phyloP scores from a whole-genome alignment of 345 rosid genomes.

The Lepidium didymum region DNA sequence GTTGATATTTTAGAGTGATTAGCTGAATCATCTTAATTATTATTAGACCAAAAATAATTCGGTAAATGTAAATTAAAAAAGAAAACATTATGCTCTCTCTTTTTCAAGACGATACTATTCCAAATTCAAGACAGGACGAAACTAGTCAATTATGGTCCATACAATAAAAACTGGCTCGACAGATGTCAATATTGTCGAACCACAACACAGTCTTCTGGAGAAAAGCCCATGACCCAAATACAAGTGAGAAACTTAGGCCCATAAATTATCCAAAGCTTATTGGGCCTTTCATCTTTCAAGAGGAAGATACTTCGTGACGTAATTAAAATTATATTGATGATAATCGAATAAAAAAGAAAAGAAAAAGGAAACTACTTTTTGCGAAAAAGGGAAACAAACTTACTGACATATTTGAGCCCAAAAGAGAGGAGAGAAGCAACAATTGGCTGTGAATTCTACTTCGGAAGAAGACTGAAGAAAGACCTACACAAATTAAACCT shows the following conservation, averaged over 20 bases:
- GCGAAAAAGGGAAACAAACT: not conserved
- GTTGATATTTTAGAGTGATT: too few species aligned
- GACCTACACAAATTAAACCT: not conserved
- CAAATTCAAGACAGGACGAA: too few species aligned
- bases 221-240: not conserved
- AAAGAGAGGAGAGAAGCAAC: not conserved
- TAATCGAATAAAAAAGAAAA: not conserved
- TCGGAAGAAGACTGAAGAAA: not conserved
- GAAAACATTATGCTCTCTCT: not conserved
- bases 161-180: too few species aligned
- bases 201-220: too few species aligned
- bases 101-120: too few species aligned
- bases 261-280: not conserved
- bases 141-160: too few species aligned
- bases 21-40: too few species aligned
- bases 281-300: not conserved
- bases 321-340: not conserved
- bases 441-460: not conserved
- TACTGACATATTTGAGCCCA: not conserved
- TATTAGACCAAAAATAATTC: too few species aligned
- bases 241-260: not conserved
- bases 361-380: not conserved
- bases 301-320: not conserved
- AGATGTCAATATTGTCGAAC: too few species aligned
- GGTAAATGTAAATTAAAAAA: too few species aligned